phyloP scores from a whole-genome alignment of 129 eudicot genomes.

The Saposhnikovia divaricata region DNA sequence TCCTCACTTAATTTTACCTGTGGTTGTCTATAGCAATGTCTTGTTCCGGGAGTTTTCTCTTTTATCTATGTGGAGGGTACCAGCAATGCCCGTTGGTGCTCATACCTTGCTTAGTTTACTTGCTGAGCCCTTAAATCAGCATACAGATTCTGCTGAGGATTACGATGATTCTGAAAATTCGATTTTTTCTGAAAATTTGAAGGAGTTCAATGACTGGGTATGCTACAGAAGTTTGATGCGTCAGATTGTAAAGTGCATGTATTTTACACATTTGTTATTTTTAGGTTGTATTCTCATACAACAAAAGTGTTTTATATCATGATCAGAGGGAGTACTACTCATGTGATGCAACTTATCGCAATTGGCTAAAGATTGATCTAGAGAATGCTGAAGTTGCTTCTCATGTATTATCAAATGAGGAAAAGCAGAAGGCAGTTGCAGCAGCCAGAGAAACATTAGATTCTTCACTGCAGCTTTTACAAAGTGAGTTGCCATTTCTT shows the following conservation, averaged over 20 bases:
- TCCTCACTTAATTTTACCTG: not conserved
- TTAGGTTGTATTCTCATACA: not conserved
- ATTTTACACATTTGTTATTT: not conserved
- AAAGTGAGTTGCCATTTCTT: slow-evolving; percentile 42
- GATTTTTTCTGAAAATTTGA: slow-evolving; percentile 62
- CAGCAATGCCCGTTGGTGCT: slow-evolving; percentile 83
- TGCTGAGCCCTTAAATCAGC: slow-evolving; percentile 90
- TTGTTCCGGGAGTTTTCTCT: slow-evolving; percentile 91
- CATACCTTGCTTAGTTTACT: slow-evolving; percentile 87
- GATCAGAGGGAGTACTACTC: slow-evolving; percentile 85
- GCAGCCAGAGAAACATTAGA: slow-evolving; percentile 61
- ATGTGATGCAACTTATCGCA: slow-evolving; percentile 95
- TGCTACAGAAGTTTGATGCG: slow-evolving; percentile 17
- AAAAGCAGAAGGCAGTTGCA: slow-evolving; percentile 44
- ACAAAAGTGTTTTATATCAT: slow-evolving; percentile 5
- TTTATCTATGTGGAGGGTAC: slow-evolving; percentile 98
- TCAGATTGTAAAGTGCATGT: slow-evolving; percentile 1
- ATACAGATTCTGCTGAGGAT: slow-evolving; percentile 45
- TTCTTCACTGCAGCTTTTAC: slow-evolving; percentile 54
- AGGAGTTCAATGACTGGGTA: slow-evolving; percentile 98
- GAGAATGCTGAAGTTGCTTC: slow-evolving; percentile 58
- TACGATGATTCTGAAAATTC: slow-evolving; percentile 61
- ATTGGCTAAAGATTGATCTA: slow-evolving; percentile 75
- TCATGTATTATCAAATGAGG: slow-evolving; percentile 52
- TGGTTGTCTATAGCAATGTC: slow-evolving; percentile 53